Percentiles rank a stretch among this genome's conserved stretches.
Evolutionary conservation across 306 rosid species (phyloP).

Genomic region (Pyrus betulifolia): DNA sequence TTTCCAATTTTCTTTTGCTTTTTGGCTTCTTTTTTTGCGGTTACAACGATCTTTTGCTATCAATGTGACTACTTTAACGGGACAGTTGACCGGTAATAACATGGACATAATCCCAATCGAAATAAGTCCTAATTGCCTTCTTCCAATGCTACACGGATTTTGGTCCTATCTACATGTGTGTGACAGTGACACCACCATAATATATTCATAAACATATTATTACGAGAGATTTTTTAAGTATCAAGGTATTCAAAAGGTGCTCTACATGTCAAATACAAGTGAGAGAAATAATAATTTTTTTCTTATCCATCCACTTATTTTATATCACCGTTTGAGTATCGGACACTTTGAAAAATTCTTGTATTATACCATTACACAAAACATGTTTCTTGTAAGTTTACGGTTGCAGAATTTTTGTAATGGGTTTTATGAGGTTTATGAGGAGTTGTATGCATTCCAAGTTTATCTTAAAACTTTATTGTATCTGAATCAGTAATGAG

Average conservation of each 20-base stretch:
- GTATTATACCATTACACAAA: no score
- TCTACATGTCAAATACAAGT: no score
- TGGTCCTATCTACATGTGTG: not conserved
- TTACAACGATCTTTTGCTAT: constrained; percentile 48
- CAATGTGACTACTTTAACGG: constrained; percentile 52
- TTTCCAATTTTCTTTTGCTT: not conserved
- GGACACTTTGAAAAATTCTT: no score
- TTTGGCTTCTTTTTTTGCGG: constrained; percentile 10
- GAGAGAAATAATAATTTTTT: no score
- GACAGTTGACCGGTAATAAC: constrained; percentile 48
- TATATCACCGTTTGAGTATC: no score
- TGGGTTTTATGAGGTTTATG: not conserved
- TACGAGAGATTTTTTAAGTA: no score
- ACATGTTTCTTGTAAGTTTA: no score
- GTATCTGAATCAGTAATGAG: not conserved
- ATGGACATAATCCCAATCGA: constrained; percentile 7
- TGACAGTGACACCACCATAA: not conserved
- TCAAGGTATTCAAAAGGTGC: not conserved
- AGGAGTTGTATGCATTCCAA: not conserved
- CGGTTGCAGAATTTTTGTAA: not conserved
- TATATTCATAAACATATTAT: not conserved
- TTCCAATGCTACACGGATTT: not conserved
- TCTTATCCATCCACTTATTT: no score
- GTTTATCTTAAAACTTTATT: no score
- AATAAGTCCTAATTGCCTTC: constrained; percentile 14